phyloP scores from a whole-genome alignment of 345 rosid genomes.

The Pugionium dolabratum region DNA sequence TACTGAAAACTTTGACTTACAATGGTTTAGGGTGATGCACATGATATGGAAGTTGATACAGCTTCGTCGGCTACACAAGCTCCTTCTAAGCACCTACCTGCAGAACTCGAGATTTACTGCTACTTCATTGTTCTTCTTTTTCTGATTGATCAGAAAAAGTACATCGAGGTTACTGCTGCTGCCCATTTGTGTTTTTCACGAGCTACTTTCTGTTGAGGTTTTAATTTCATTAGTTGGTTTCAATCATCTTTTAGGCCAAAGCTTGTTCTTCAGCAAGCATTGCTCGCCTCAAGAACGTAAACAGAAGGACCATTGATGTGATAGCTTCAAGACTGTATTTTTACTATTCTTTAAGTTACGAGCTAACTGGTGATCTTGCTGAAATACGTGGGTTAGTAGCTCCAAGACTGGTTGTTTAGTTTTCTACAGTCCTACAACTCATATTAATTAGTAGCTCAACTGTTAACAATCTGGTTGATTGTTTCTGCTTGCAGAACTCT shows the following conservation, averaged over 20 bases:
- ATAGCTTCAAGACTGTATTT: conserved; percentile 78
- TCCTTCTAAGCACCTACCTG: conserved; percentile 59
- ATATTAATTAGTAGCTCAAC: conserved; percentile 9
- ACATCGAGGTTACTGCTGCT: conserved; percentile 62
- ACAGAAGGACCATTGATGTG: conserved; percentile 83
- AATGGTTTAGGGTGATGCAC: conserved; percentile 61
- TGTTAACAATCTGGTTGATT: not conserved
- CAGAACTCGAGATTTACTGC: conserved; percentile 78
- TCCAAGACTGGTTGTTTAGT: conserved; percentile 16
- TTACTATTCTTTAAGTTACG: conserved; percentile 83
- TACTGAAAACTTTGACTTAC: not conserved
- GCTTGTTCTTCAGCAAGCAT: conserved; percentile 84
- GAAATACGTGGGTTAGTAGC: conserved; percentile 72
- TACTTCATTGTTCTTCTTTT: conserved; percentile 72
- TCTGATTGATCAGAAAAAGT: conserved; percentile 77
- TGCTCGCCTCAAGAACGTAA: conserved; percentile 64
- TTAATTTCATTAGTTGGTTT: not conserved
- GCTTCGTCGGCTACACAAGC: conserved; percentile 52
- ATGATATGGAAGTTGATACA: conserved; percentile 89
- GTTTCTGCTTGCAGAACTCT: conserved; percentile 55
- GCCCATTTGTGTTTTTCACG: not conserved
- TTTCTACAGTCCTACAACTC: conserved; percentile 7
- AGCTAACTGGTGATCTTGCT: conserved; percentile 82
- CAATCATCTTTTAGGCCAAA: conserved; percentile 63
- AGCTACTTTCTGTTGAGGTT: not conserved